Base-by-base conservation (phyloP, 2,329 filamentous ascomycete species). In the Pyrenochaeta sp. region DNA sequence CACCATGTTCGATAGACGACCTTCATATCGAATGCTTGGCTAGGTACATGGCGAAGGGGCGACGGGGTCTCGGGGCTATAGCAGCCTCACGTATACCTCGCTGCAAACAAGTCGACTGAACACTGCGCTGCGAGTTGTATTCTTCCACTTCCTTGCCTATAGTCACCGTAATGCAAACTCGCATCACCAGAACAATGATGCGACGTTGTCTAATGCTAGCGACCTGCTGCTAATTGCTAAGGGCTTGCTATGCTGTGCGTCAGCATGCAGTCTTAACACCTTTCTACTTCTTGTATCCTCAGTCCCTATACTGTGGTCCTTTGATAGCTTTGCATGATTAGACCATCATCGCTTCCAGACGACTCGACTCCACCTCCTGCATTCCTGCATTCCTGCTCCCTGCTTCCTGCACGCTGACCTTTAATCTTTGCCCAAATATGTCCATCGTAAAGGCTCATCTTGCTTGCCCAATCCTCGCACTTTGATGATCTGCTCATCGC, bases 401-500 rank as follows among this genome's bases (percentile, higher is more conserved):
- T 48, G 39, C 37, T 51, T 52, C 57, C 46, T 60, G 44, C 53
- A 55, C 39, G 37, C 53, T 48, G 48, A 46, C 27, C 49, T 50
- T 72, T 65, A 77, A 53, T 63, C 68, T 56, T 69, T 75, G 28
- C 80, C 81, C 62, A 83, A 72, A 67, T 81, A 82, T 48, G 72
- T 80, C 80, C 81, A 83, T 61, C 70, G 72, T 66, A 82, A 62
- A 28, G 76, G 72, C 57, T 70, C 57, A 56, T 81, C 78, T 51
- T 75, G 71, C 52, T 69, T 61, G 30, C 70, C 73, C 58, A 82
- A 61, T 3, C 80, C 80, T 66, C 66, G 77, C 57, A 82, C 79
- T 54, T 65, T 76, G 63, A 83, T 75, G 45, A 78, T 62, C 66
- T 87, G 84, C 58, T 83, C 82, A 67, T 87, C 85, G 6, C 84